Evolutionary conservation across 768 basidiomycete species (phyloP), one percentile per base, ranked within the genome.

Genomic region (Lactifluus hygrophoroides): DNA sequence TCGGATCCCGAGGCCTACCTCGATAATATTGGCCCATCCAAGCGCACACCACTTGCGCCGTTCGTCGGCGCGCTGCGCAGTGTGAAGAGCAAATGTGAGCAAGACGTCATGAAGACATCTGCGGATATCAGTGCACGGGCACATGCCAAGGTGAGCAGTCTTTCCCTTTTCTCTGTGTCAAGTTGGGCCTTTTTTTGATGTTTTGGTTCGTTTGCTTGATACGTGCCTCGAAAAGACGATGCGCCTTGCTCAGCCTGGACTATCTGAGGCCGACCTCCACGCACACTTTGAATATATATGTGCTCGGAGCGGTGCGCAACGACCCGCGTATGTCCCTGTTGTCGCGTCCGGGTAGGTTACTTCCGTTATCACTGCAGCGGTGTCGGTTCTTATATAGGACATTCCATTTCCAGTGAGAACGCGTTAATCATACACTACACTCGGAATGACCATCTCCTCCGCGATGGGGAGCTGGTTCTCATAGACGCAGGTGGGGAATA

Each of bases 281-380:
- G 88, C 94, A 5, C 89, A 93, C 67, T 97, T 98, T 67, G 89
- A 95, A 71, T 96, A 96, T 67, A 65, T 87, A 1, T 94, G 93
- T 66, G 79, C 83, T 3, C 75, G 90, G 43, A 74, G 75, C 16
- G 96, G 96, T 21, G 79, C 90, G 13, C 86, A 92, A 66, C 80
- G 94, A 40, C 81, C 84, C 48, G 94, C 96, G n/a, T 99, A 99
- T 68, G 94, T 99, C 1, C 96, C 96, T 13, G 96, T 99, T 5
- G 90, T 97, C 34, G 95, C 92, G 5, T 94, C 92, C 1, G 96
- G 96, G 89, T 90, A 70, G 61, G 79, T 32, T 25, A 17, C 17
- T 1, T 35, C 0, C 34, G 9, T 35, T 17, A 13, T 23, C 3
- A 21, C 7, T 37, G 21, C 34, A n/a, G 3, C 5, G 37, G 17